These are phyloP conservation scores for Fomitiporia mediterranea DNA, from an alignment of 1,284 basidiomycete genomes.

Conservation along the genomic window DNA sequence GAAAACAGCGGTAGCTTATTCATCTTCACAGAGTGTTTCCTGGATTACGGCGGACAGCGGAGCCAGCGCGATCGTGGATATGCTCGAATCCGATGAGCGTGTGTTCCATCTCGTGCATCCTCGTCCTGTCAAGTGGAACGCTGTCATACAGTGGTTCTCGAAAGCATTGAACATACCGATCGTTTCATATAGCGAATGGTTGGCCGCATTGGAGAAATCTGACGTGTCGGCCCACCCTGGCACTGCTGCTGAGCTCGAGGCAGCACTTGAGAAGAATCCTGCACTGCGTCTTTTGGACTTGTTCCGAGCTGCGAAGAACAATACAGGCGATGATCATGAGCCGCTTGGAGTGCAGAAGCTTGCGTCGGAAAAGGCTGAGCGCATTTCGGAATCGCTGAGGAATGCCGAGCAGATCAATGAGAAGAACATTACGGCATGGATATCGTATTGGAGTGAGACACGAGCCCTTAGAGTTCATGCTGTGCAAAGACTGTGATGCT, in stretches of 20 bases:
- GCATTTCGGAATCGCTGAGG: no score
- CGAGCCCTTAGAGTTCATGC: no score
- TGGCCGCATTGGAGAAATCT: conserved; percentile 12
- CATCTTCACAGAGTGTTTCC: not conserved
- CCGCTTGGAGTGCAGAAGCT: no score
- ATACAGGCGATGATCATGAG: no score
- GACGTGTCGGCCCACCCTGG: not conserved
- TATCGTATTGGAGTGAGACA: no score
- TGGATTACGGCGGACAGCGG: not conserved
- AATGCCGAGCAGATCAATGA: no score
- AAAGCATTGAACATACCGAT: conserved; percentile 23
- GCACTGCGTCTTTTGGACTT: conserved; percentile 17
- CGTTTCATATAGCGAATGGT: conserved; percentile 27
- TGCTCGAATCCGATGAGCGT: conserved; percentile 19
- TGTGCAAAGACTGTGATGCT: no score
- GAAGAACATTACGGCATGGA: no score
- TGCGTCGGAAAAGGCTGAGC: no score
- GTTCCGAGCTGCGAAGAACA: no score
- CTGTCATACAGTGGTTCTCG: conserved; percentile 22
- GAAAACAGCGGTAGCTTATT: not conserved
- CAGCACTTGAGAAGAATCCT: conserved; percentile 14
- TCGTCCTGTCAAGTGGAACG: conserved; percentile 25
- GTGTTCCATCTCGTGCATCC: conserved; percentile 29
- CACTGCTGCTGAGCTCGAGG: not conserved
- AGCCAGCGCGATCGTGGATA: conserved; percentile 19